These are phyloP conservation scores for Fomitopsis serialis DNA, from an alignment of 768 basidiomycete species.

Conservation along the genomic window DNA sequence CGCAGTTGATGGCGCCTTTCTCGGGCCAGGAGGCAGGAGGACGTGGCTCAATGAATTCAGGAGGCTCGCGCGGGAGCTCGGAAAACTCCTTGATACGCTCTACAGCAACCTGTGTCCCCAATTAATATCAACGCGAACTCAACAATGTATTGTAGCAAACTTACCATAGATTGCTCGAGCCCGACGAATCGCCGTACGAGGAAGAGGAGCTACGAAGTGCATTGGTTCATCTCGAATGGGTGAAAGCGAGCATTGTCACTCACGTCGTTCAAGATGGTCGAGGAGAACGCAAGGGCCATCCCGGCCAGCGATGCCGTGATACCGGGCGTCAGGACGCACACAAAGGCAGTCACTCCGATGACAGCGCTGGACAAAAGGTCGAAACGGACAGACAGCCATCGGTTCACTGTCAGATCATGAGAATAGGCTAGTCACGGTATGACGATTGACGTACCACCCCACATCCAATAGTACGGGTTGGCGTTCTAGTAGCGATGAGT, in stretches of 20 bases:
- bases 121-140: neutral
- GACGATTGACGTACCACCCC: constrained; percentile 52
- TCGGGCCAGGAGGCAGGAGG: constrained; percentile 79
- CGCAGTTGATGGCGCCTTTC: constrained; percentile 60
- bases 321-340: constrained; percentile 60
- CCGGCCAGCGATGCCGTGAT: constrained; percentile 82
- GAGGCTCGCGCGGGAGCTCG: constrained; percentile 67
- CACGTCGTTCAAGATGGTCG: constrained; percentile 67
- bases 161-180: constrained; percentile 88
- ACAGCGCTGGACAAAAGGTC: constrained; percentile 71
- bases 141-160: constrained; percentile 9
- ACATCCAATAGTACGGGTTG: constrained; percentile 88
- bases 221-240: constrained; percentile 5
- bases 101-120: constrained; percentile 55
- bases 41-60: constrained; percentile 85
- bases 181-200: constrained; percentile 76
- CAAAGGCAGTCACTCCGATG: constrained; percentile 65
- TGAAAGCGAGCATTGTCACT: constrained; percentile 14
- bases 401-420: constrained; percentile 52
- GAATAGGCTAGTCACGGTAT: neutral
- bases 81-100: constrained; percentile 93
- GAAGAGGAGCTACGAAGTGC: constrained; percentile 45
- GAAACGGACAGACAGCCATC: constrained; percentile 88
- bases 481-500: constrained; percentile 34
- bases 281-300: constrained; percentile 82